A percentile compares a stretch with the other conserved stretches of the same genome.
Conservation (phyloP, 2,329 filamentous ascomycete genomes). For the Balansia obtecta region DNA sequence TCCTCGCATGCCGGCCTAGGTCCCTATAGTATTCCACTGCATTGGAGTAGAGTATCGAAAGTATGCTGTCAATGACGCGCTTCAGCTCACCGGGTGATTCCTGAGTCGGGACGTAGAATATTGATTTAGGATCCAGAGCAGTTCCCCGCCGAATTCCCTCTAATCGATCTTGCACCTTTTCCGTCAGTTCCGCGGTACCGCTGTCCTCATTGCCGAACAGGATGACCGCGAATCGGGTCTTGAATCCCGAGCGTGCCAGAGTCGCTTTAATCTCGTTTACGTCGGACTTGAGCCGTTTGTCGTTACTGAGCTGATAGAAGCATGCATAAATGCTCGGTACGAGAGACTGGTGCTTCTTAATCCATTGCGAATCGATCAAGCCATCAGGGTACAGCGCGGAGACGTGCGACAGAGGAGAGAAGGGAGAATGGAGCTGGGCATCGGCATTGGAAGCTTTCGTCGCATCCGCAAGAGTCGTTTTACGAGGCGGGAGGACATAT, state of each 20-base stretch:
- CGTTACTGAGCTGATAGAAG: slow-evolving; percentile 68
- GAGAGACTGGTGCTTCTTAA: slow-evolving; percentile 76
- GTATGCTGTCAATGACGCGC: slow-evolving; percentile 59
- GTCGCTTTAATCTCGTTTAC: slow-evolving; percentile 65
- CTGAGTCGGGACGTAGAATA: slow-evolving; percentile 73
- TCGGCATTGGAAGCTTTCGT: slow-evolving; percentile 34
- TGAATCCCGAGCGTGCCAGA: slow-evolving; percentile 59
- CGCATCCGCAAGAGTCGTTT: slow-evolving; percentile 39
- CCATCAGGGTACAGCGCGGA: slow-evolving; percentile 85
- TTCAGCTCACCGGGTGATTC: slow-evolving; percentile 59
- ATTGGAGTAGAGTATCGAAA: slow-evolving; percentile 59
- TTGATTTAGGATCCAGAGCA: slow-evolving; percentile 67
- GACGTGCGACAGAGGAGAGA: slow-evolving; percentile 76
- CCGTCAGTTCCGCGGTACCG: slow-evolving; percentile 37
- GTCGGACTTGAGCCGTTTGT: slow-evolving; percentile 79
- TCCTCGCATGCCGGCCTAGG: slow-evolving; percentile 78
- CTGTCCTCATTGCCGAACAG: slow-evolving; percentile 20
- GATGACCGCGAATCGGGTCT: slow-evolving; percentile 63
- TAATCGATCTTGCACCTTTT: slow-evolving; percentile 56
- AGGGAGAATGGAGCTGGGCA: slow-evolving; percentile 69
- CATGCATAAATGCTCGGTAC: slow-evolving; percentile 71
- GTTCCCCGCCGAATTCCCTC: slow-evolving; percentile 68
- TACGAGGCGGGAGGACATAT: slow-evolving; percentile 43
- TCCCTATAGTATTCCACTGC: slow-evolving; percentile 89
- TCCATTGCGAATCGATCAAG: slow-evolving; percentile 68